phyloP scores from a whole-genome alignment of 208 protist species.

The Herpetomonas samuelpessoai region DNA sequence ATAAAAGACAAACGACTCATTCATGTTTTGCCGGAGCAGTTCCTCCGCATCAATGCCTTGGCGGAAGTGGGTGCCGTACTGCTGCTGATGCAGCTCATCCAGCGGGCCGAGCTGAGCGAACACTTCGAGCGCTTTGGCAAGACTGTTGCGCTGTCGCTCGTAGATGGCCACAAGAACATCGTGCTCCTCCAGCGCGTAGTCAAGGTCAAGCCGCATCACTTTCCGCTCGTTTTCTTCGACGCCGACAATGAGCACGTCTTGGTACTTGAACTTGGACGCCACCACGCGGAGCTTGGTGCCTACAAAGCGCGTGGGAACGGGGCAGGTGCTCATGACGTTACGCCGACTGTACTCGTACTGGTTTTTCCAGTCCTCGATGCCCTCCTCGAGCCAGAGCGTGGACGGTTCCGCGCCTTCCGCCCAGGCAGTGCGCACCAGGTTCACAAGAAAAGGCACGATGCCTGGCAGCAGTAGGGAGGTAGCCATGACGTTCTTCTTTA shows the following conservation, averaged over 20 bases:
- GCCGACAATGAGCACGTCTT: conserved; percentile 69
- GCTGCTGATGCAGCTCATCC: conserved; percentile 19
- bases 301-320: conserved; percentile 57
- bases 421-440: conserved; percentile 73
- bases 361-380: conserved; percentile 69
- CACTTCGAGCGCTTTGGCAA: conserved; percentile 40
- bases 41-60: conserved; percentile 31
- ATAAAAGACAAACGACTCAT: conserved; percentile 62
- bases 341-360: conserved; percentile 82
- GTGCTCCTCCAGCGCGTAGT: conserved; percentile 42
- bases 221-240: conserved; percentile 54
- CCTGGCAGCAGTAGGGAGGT: conserved; percentile 77
- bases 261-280: conserved; percentile 49
- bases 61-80: conserved; percentile 33
- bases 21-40: conserved; percentile 39
- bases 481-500: conserved; percentile 84
- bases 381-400: conserved; percentile 43
- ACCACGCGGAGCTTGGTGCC: conserved; percentile 36
- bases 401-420: conserved; percentile 42
- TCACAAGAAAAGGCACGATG: conserved; percentile 83
- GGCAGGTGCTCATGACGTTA: conserved; percentile 65
- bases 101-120: conserved; percentile 32
- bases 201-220: conserved; percentile 63
- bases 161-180: conserved; percentile 72
- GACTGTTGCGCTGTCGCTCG: conserved; percentile 48